Conservation (phyloP, 805 yeast genomes). For the Wickerhamomyces tratensis region DNA sequence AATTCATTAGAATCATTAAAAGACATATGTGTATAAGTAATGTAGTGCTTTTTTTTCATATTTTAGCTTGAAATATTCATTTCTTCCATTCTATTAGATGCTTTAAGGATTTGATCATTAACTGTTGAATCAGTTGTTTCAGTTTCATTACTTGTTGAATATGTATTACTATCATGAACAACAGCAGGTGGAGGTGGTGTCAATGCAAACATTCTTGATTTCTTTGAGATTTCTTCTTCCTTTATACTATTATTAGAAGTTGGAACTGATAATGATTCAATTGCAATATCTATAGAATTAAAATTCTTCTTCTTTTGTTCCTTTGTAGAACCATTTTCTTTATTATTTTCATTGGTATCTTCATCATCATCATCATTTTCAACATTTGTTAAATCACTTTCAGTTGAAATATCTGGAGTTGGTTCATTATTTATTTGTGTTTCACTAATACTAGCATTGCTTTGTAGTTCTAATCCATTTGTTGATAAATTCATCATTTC, state of each 20-base stretch:
- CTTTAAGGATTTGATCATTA: neutral
- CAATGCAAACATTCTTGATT: constrained; percentile 5
- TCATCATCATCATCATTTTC: neutral
- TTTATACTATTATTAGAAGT: too few species aligned
- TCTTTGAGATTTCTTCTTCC: too few species aligned
- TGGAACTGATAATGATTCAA: too few species aligned
- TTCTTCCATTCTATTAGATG: neutral
- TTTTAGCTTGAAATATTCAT: neutral
- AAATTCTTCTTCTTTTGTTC: neutral
- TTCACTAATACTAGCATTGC: neutral
- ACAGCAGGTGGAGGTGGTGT: constrained; percentile 9
- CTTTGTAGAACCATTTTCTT: neutral
- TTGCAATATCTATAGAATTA: neutral
- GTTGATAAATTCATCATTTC: neutral
- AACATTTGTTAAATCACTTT: too few species aligned
- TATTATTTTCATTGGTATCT: neutral
- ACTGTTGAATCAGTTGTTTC: neutral
- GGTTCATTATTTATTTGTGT: neutral
- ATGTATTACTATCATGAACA: neutral
- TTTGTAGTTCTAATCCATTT: neutral
- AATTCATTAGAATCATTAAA: too few species aligned
- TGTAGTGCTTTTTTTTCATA: too few species aligned
- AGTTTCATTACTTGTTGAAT: constrained; percentile 1
- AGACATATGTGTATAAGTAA: too few species aligned
- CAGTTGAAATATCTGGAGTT: neutral